phyloP scores from a whole-genome alignment of 805 yeast genomes.

The Hyphopichia homilentoma region DNA sequence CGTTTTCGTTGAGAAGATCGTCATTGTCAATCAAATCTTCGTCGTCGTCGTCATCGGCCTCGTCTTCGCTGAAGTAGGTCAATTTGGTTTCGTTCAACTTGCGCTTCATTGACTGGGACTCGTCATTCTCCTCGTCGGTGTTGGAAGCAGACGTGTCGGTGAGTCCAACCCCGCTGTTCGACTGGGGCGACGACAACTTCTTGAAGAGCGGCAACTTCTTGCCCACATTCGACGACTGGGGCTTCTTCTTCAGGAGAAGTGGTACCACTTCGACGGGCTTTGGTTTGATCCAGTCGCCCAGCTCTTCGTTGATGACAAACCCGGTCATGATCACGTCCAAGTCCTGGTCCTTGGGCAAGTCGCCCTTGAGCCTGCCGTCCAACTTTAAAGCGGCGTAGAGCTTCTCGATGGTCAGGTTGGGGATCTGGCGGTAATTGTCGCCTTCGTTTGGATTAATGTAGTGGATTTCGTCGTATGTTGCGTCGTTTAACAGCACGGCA shows the following conservation, averaged over 20 bases:
- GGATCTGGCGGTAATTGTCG: constrained; percentile 42
- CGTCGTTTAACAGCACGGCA: constrained; percentile 33
- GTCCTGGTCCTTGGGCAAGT: constrained; percentile 46
- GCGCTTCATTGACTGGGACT: constrained; percentile 39
- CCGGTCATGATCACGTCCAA: constrained; percentile 68
- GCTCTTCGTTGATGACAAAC: constrained; percentile 44
- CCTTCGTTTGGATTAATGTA: constrained; percentile 53
- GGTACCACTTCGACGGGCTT: constrained; percentile 24
- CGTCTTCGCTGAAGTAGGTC: constrained; percentile 51
- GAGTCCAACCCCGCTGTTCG: constrained; percentile 15
- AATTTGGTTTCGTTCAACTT: constrained; percentile 46
- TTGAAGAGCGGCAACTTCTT: constrained; percentile 18
- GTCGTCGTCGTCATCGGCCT: constrained; percentile 51
- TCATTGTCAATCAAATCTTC: constrained; percentile 15
- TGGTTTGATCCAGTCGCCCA: constrained; percentile 53
- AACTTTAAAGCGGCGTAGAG: constrained; percentile 36
- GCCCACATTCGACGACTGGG: constrained; percentile 2
- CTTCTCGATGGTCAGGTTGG: constrained; percentile 37
- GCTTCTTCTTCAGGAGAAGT: constrained; percentile 31
- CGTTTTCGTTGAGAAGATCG: constrained; percentile 33
- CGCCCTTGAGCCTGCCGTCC: constrained; percentile 51
- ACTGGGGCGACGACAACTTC: constrained; percentile 5
- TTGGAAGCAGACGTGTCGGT: constrained; percentile 45
- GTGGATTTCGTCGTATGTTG: constrained; percentile 41
- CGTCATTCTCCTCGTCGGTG: constrained; percentile 37